Evolutionary conservation across 306 rosid species (phyloP).

Genomic region (Rubus parviflorus): DNA sequence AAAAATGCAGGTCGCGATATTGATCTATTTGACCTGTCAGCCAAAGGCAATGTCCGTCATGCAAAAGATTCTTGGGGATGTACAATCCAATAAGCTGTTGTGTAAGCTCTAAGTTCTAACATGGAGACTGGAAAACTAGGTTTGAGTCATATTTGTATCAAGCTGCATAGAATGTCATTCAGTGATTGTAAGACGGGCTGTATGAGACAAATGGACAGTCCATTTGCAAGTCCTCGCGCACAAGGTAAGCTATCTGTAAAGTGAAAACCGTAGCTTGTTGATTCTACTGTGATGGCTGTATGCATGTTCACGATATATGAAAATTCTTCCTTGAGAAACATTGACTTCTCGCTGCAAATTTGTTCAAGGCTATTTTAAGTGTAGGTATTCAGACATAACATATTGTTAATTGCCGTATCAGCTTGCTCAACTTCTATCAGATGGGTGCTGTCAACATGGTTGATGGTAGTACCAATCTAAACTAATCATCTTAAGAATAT

Average conservation of each 20-base stretch:
- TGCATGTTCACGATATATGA: not conserved
- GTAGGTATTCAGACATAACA: not conserved
- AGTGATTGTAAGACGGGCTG: not conserved
- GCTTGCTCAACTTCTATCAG: no score
- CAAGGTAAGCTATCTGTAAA: conserved; percentile 1
- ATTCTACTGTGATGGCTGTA: not conserved
- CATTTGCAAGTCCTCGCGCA: not conserved
- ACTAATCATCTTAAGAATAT: not conserved
- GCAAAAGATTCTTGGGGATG: conserved; percentile 82
- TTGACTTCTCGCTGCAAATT: not conserved
- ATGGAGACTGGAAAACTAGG: not conserved
- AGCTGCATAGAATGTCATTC: not conserved
- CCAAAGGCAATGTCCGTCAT: conserved; percentile 66
- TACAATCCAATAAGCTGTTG: conserved; percentile 56
- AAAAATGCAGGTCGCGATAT: conserved; percentile 69
- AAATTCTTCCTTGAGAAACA: not conserved
- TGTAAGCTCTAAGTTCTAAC: not conserved
- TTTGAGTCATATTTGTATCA: conserved; percentile 10
- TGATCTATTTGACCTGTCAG: conserved; percentile 86
- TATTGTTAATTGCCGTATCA: not conserved
- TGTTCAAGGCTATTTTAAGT: not conserved
- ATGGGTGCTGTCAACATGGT: not conserved
- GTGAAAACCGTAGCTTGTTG: not conserved
- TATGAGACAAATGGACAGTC: not conserved
- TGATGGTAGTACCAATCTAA: not conserved